These are phyloP conservation scores for Erythrobasidium hasegawianum DNA, from an alignment of 1,284 basidiomycete genomes.

Conservation along the genomic window DNA sequence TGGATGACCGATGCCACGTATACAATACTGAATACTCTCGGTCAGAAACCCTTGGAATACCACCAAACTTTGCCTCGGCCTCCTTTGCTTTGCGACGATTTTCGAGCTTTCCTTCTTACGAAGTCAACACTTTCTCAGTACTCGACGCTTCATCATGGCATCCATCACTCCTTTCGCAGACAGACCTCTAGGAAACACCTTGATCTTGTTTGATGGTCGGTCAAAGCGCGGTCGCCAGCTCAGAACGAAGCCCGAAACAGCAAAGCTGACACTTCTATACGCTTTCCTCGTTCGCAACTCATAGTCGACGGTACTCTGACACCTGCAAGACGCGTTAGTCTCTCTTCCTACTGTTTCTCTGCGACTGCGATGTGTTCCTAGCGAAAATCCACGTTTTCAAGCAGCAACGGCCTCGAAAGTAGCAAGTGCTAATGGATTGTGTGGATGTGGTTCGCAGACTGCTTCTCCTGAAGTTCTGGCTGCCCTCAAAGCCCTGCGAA, in stretches of 20 bases:
- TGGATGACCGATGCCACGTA: too few relatives aligned
- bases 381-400: neutral
- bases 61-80: too few relatives aligned
- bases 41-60: too few relatives aligned
- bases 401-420: too few relatives aligned
- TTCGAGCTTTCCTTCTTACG: too few relatives aligned
- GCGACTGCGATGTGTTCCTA: neutral
- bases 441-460: conserved; percentile 51
- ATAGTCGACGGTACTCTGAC: conserved; percentile 84
- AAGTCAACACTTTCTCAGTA: too few relatives aligned
- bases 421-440: too few relatives aligned
- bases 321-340: conserved; percentile 66
- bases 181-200: conserved; percentile 38
- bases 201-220: conserved; percentile 42
- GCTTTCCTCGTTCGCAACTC: neutral
- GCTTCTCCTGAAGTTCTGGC: conserved; percentile 66
- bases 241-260: neutral
- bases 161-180: conserved; percentile 33
- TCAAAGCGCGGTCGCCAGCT: neutral
- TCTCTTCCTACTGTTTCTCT: too few relatives aligned
- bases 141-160: conserved; percentile 2
- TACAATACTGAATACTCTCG: too few relatives aligned
- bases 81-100: too few relatives aligned
- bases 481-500: conserved; percentile 63
- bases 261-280: neutral